Conservation (phyloP, 495 filamentous ascomycete species). For the Penicillium verhagenii region DNA sequence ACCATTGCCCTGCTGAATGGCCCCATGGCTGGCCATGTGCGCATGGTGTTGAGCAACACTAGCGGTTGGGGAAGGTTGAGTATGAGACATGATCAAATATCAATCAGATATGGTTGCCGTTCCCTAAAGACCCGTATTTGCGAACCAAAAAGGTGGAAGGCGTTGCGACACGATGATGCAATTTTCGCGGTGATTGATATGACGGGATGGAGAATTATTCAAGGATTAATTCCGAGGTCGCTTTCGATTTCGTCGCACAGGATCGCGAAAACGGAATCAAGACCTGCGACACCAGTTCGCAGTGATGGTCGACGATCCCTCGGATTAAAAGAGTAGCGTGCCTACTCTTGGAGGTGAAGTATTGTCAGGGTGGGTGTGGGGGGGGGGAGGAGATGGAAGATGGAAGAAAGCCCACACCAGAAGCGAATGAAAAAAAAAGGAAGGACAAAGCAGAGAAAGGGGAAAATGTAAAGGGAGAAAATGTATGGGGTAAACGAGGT, state of each 20-base stretch:
- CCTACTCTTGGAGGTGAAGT: slow-evolving; percentile 5
- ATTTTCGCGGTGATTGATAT: slow-evolving; percentile 10
- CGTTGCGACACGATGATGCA: slow-evolving; percentile 47
- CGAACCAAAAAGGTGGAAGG: slow-evolving; percentile 18
- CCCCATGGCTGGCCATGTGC: slow-evolving; percentile 47
- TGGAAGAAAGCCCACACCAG: slow-evolving; percentile 4
- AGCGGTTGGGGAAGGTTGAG: slow-evolving; percentile 53
- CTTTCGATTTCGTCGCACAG: background rate
- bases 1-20: slow-evolving; percentile 53
- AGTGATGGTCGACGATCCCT: background rate
- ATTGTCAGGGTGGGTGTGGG: slow-evolving; percentile 5
- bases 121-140: slow-evolving; percentile 11
- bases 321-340: slow-evolving; percentile 2
- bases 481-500: slow-evolving; percentile 2
- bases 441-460: slow-evolving; percentile 10
- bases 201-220: background rate
- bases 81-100: slow-evolving; percentile 43
- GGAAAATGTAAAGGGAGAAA: slow-evolving; percentile 8
- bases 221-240: background rate
- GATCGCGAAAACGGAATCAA: background rate
- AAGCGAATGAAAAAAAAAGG: slow-evolving; percentile 14
- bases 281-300: background rate
- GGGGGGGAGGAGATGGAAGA: background rate
- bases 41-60: slow-evolving; percentile 50
- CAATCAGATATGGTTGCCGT: slow-evolving; percentile 4